Conservation (phyloP, 768 basidiomycete species). For the Naganishia vishniacii region DNA sequence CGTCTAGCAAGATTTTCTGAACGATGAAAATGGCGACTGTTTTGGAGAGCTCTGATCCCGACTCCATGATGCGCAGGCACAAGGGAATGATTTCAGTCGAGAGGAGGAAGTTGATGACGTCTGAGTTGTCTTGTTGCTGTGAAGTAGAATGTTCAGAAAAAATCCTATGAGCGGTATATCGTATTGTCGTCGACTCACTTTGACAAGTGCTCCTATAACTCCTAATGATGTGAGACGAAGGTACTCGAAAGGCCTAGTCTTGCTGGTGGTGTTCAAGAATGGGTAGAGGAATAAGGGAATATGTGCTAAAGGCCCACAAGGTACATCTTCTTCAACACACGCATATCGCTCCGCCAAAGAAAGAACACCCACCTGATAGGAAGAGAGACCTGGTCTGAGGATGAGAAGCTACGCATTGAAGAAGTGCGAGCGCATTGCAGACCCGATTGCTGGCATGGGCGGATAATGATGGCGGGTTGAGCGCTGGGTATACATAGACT, state of each 20-base stretch:
- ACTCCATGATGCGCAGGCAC: slow-evolving; percentile 99
- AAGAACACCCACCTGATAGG: slow-evolving; percentile 64
- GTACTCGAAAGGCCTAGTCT: slow-evolving; percentile 99
- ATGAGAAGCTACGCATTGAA: slow-evolving; percentile 98
- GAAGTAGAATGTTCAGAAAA: background rate
- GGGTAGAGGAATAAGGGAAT: slow-evolving; percentile 93
- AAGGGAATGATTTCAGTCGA: slow-evolving; percentile 99
- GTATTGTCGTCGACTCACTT: slow-evolving; percentile 55
- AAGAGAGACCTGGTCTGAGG: slow-evolving; percentile 92
- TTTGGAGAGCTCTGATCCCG: slow-evolving; percentile 94
- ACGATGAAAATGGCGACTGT: slow-evolving; percentile 99
- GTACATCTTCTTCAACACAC: background rate
- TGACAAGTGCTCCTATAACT: slow-evolving; percentile 96
- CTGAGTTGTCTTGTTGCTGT: slow-evolving; percentile 98
- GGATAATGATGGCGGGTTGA: slow-evolving; percentile 90
- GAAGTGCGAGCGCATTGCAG: slow-evolving; percentile 92
- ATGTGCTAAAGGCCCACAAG: slow-evolving; percentile 61
- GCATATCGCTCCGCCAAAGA: background rate
- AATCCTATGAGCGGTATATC: background rate
- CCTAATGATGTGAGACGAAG: slow-evolving; percentile 98
- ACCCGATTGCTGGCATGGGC: slow-evolving; percentile 98
- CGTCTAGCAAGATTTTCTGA: slow-evolving; percentile 89
- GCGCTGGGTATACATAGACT: slow-evolving; percentile 91
- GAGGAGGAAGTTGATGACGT: slow-evolving; percentile 96
- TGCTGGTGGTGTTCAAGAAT: slow-evolving; percentile 96